These are phyloP conservation scores for Lactifluus rugatus DNA, from an alignment of 768 basidiomycete genomes.

Conservation along the genomic window DNA sequence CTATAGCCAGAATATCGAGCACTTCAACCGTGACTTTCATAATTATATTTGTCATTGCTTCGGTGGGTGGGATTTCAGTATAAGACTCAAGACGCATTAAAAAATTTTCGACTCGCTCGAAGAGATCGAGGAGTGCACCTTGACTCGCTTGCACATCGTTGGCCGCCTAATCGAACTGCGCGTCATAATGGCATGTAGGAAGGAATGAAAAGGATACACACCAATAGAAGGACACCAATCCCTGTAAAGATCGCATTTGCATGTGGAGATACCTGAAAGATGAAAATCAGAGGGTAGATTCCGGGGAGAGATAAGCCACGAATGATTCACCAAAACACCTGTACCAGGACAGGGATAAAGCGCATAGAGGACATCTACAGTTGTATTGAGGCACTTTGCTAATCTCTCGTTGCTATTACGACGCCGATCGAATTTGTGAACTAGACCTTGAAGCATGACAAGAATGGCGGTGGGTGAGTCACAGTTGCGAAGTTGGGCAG, in stretches of 20 bases:
- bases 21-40: background rate
- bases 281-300: background rate
- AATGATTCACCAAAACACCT: background rate
- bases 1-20: background rate
- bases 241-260: background rate
- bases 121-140: background rate
- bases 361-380: background rate
- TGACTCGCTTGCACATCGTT: background rate
- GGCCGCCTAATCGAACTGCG: background rate
- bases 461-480: background rate
- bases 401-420: background rate
- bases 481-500: background rate
- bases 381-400: background rate
- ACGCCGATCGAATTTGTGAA: background rate
- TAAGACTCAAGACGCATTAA: background rate
- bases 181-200: background rate
- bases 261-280: background rate
- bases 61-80: background rate
- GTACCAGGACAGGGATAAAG: background rate
- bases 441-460: background rate
- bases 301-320: background rate
- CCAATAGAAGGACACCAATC: background rate
- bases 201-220: background rate
- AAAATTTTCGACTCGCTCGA: background rate
- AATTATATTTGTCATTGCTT: background rate